These are phyloP conservation scores for Paramyrothecium roridum DNA, from an alignment of 2,329 filamentous ascomycete species.

Conservation along the genomic window DNA sequence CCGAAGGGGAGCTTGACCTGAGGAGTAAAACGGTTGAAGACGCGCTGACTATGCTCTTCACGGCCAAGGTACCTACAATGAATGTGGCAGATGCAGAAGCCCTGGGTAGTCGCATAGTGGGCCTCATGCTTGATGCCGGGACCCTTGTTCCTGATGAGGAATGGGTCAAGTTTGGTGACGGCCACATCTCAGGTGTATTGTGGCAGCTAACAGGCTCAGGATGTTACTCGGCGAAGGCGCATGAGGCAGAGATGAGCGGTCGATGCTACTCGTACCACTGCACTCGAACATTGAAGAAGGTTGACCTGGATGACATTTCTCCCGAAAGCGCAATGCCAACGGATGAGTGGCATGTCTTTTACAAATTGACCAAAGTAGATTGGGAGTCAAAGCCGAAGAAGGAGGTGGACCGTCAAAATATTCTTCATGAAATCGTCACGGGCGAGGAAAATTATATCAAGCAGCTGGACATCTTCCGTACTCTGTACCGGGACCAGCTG, in stretches of 20 bases:
- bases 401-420: slow-evolving; percentile 90
- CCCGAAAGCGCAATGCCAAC: slow-evolving; percentile 63
- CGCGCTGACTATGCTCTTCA: slow-evolving; percentile 84
- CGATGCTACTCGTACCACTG: slow-evolving; percentile 94
- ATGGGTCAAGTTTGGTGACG: slow-evolving; percentile 90
- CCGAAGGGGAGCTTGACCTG: slow-evolving; percentile 86
- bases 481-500: slow-evolving; percentile 82
- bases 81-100: slow-evolving; percentile 95
- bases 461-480: slow-evolving; percentile 79
- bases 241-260: slow-evolving; percentile 65
- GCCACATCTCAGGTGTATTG: slow-evolving; percentile 80
- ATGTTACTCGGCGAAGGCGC: slow-evolving; percentile 84
- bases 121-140: slow-evolving; percentile 74
- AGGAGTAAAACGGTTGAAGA: slow-evolving; percentile 83
- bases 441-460: slow-evolving; percentile 90
- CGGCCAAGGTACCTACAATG: slow-evolving; percentile 94
- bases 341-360: slow-evolving; percentile 88
- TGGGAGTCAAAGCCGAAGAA: slow-evolving; percentile 72
- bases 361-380: slow-evolving; percentile 76
- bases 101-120: slow-evolving; percentile 72
- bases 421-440: slow-evolving; percentile 90
- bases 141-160: slow-evolving; percentile 88
- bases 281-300: slow-evolving; percentile 89
- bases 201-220: slow-evolving; percentile 90
- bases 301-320: slow-evolving; percentile 75